These are phyloP conservation scores for Nidularia sp. DNA, from an alignment of 768 basidiomycete genomes.

Conservation along the genomic window DNA sequence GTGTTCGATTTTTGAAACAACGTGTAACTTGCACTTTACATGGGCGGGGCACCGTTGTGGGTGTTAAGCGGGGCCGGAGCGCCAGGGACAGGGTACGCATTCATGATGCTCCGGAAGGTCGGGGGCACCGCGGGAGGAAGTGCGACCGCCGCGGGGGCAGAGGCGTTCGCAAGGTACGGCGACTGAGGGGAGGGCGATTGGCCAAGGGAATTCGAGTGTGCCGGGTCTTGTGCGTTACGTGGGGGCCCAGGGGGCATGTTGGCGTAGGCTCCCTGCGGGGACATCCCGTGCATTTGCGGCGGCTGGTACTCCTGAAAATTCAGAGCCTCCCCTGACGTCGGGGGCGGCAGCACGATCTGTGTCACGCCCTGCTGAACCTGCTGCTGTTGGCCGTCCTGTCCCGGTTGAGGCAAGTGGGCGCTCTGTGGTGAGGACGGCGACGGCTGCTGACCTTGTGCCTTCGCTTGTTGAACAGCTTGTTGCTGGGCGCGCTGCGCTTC, in stretches of 20 bases:
- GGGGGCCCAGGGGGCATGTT: background rate
- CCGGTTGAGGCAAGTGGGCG: slow-evolving; percentile 1
- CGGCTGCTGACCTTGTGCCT: slow-evolving; percentile 17
- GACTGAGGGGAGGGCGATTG: background rate
- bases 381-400: slow-evolving; percentile 1
- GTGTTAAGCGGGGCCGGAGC: slow-evolving; percentile 7
- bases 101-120: slow-evolving; percentile 63
- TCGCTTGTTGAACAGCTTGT: slow-evolving; percentile 11
- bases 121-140: slow-evolving; percentile 2
- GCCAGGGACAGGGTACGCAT: slow-evolving; percentile 48
- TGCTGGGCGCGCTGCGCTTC: slow-evolving; percentile 26
- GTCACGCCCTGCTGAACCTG: slow-evolving; percentile 1
- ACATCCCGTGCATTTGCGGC: background rate
- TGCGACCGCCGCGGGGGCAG: background rate
- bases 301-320: background rate
- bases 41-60: background rate
- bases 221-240: background rate
- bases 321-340: background rate
- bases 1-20: background rate
- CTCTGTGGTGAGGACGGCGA: slow-evolving; percentile 9
- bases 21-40: background rate
- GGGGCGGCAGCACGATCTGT: slow-evolving; percentile 7
- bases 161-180: background rate
- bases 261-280: background rate
- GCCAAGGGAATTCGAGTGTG: background rate